Evolutionary conservation across 495 filamentous ascomycete genomes (phyloP), one percentile per base, ranked within the genome.

Genomic region (Pyronema omphalodes): DNA sequence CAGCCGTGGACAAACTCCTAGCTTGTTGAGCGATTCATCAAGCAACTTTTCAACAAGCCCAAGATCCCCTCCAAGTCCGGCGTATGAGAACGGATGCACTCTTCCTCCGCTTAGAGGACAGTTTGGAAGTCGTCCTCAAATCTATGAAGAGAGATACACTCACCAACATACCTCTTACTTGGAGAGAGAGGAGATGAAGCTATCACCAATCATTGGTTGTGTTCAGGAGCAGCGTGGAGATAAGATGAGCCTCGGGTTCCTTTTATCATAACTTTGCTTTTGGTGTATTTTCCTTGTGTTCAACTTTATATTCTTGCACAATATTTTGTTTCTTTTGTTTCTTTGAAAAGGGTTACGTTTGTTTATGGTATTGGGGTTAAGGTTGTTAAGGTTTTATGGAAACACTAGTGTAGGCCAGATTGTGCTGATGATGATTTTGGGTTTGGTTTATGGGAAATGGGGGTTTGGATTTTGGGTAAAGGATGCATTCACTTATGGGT

Each of bases 21-120:
- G 81, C 3, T 73, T 86, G 58, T 71, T 84, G 29, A 86, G 83
- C 1, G 82, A 86, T 62, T 74, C 73, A 55, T 75, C 78, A 59
- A 84, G 79, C 0, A 70, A 74, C n/a, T 77, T 74, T 58, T 79
- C 78, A 17, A 68, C 74, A 17, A 77, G 74, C 12, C 74, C 77
- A 55, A 58, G 70, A 45, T 46, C 72, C 6, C 59, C 61, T 37
- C 54, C 64, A 6, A 66, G 66, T 8, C 68, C 66, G 6, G 47
- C 57, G 7, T 41, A 50, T 36, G 52, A 55, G 19, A 58, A 62
- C 44, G 23, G 23, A 29, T 29, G 23, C 23, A 62, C 55, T 29
- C 60, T 70, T 1, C 68, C 68, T 19, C 67, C 68, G 3, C 47
- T 70, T 39, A 63, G 62, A 19, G 54, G 55, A 44, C 44, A 56